phyloP scores from a whole-genome alignment of 1,139 yeast species.

The Nakaseomyces glabratus region DNA sequence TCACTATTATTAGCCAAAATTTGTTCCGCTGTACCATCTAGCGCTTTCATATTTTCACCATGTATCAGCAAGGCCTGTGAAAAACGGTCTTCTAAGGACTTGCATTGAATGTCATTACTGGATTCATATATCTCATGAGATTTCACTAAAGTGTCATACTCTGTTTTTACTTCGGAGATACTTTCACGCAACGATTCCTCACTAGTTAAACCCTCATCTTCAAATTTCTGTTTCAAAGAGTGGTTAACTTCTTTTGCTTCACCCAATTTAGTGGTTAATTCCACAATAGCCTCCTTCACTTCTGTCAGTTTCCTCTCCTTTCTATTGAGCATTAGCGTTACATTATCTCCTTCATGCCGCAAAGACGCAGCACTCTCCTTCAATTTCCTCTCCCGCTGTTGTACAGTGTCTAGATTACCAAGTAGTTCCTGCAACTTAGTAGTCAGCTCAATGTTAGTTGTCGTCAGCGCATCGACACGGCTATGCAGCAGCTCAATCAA shows the following conservation, averaged over 20 bases:
- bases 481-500: conserved; percentile 52
- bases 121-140: conserved; percentile 2
- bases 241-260: background rate
- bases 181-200: background rate
- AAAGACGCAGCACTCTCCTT: conserved; percentile 43
- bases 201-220: background rate
- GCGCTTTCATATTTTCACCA: background rate
- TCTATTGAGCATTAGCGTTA: conserved; percentile 51
- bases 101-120: background rate
- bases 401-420: conserved; percentile 41
- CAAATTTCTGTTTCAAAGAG: background rate
- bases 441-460: conserved; percentile 42
- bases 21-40: background rate
- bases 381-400: conserved; percentile 48
- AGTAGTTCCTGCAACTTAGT: conserved; percentile 40
- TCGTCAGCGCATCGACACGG: conserved; percentile 46
- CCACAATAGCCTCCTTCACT: conserved; percentile 38
- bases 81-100: background rate
- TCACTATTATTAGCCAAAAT: background rate
- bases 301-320: conserved; percentile 58
- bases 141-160: background rate
- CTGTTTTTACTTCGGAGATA: background rate
- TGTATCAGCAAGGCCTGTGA: background rate
- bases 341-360: conserved; percentile 63
- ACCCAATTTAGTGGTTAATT: background rate